Conservation (phyloP, 441 rosid species). For the Syzygium malaccense region DNA sequence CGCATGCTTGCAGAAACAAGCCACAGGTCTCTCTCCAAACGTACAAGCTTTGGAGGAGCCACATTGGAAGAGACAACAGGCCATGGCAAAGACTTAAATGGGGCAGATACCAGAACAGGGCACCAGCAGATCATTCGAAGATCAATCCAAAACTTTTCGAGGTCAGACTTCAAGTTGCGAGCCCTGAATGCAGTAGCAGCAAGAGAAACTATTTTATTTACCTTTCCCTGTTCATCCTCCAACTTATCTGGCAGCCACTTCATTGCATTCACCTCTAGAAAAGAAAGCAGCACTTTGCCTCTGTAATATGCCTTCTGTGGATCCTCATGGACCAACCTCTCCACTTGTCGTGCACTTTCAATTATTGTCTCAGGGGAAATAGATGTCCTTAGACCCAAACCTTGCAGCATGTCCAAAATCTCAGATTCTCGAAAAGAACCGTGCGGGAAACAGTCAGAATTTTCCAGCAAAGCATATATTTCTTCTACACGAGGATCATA, state of each 20-base stretch:
- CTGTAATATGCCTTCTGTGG: slow-evolving; percentile 66
- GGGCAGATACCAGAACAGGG: slow-evolving; percentile 88
- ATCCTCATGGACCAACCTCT: slow-evolving; percentile 61
- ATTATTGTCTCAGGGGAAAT: slow-evolving; percentile 80
- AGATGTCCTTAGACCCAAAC: slow-evolving; percentile 85
- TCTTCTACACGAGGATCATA: slow-evolving; percentile 96
- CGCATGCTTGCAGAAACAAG: slow-evolving; percentile 98
- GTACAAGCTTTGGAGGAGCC: slow-evolving; percentile 98
- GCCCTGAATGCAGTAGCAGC: slow-evolving; percentile 91
- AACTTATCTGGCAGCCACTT: slow-evolving; percentile 79
- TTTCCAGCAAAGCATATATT: slow-evolving; percentile 77
- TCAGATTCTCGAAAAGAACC: slow-evolving; percentile 61
- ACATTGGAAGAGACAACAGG: slow-evolving; percentile 75
- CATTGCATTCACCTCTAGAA: slow-evolving; percentile 86
- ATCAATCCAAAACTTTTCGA: slow-evolving; percentile 89
- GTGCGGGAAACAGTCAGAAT: slow-evolving; percentile 76
- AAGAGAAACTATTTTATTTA: slow-evolving; percentile 71
- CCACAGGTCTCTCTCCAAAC: slow-evolving; percentile 83
- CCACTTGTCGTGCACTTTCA: slow-evolving; percentile 86
- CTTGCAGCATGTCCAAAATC: slow-evolving; percentile 77
- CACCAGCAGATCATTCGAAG: slow-evolving; percentile 95
- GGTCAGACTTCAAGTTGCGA: slow-evolving; percentile 65
- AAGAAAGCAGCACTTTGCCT: slow-evolving; percentile 86
- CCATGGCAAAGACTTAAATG: slow-evolving; percentile 88
- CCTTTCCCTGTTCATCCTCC: slow-evolving; percentile 61